Percentiles rank a stretch among this genome's conserved stretches.
Evolutionary conservation across 139 green algal genomes (phyloP).

Genomic region (Micractinium sp.): DNA sequence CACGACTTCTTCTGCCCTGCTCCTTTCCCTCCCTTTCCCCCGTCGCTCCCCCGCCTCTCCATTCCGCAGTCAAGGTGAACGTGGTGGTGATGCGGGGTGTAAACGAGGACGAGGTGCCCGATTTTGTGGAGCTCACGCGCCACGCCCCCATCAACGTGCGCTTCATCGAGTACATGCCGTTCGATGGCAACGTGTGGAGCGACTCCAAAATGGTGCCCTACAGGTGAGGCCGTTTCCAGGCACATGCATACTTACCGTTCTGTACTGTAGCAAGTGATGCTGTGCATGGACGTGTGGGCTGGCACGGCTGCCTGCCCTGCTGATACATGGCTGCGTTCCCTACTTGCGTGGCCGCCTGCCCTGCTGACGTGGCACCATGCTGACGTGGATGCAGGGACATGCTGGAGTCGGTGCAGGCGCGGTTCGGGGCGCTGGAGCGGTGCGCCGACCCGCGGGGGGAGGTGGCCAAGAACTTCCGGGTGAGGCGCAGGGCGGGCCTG

Average conservation of each 20-base stretch:
- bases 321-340: background rate
- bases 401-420: constrained; percentile 19
- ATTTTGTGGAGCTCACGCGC: constrained; percentile 94
- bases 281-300: too few relatives aligned
- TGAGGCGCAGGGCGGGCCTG: background rate
- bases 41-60: background rate
- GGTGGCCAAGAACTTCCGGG: constrained; percentile 95
- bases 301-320: too few relatives aligned
- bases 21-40: background rate
- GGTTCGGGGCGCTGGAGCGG: constrained; percentile 46
- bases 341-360: too few relatives aligned
- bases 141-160: constrained; percentile 89
- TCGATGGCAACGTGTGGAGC: constrained; percentile 97
- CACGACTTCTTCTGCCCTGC: too few relatives aligned
- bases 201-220: constrained; percentile 90
- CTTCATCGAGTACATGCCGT: constrained; percentile 99
- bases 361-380: background rate
- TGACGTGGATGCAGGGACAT: constrained; percentile 23
- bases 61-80: constrained; percentile 84
- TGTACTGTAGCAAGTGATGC: too few relatives aligned
- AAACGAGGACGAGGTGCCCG: constrained; percentile 96
- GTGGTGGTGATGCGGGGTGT: constrained; percentile 96
- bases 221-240: constrained; percentile 74
- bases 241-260: too few relatives aligned
- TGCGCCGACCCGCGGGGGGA: constrained; percentile 74